Conservation (phyloP, 2,329 filamentous ascomycete genomes). For the Claviceps cyperi region DNA sequence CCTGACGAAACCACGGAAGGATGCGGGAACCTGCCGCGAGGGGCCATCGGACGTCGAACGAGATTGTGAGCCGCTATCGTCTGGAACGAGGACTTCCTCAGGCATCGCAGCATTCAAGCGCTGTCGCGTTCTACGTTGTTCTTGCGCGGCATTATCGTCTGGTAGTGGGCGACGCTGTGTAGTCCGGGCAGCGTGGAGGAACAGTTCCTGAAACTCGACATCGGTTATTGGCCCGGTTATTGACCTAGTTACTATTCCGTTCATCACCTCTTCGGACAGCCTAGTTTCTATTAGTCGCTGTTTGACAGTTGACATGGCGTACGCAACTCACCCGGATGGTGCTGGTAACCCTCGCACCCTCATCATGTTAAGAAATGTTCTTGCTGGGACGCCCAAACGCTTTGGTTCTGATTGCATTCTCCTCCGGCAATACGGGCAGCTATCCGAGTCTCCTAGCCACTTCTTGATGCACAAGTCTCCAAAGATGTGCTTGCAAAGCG, state of each 20-base stretch:
- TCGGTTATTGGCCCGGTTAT: constrained; percentile 6
- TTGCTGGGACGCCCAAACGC: constrained; percentile 8
- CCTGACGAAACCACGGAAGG: neutral
- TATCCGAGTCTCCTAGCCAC: constrained; percentile 49
- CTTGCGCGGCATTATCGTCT: constrained; percentile 12
- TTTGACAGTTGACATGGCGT: neutral
- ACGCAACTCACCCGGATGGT: constrained; percentile 10
- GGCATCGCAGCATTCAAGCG: constrained; percentile 10
- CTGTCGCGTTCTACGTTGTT: constrained; percentile 16
- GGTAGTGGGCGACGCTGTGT: constrained; percentile 15
- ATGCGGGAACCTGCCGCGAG: neutral
- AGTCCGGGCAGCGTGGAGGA: constrained; percentile 7
- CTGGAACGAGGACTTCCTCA: neutral
- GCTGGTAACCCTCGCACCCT: constrained; percentile 13
- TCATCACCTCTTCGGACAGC: constrained; percentile 11
- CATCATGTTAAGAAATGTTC: constrained; percentile 19
- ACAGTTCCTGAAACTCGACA: constrained; percentile 7
- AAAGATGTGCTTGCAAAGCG: constrained; percentile 50
- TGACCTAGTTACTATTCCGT: constrained; percentile 8
- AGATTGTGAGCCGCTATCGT: neutral
- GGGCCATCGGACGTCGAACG: neutral
- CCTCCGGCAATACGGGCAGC: constrained; percentile 49
- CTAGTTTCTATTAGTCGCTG: neutral
- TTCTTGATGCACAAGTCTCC: constrained; percentile 50
- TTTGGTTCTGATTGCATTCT: constrained; percentile 39